Conservation (phyloP, 352 stramenopile genomes). For the Pythium sp. region DNA sequence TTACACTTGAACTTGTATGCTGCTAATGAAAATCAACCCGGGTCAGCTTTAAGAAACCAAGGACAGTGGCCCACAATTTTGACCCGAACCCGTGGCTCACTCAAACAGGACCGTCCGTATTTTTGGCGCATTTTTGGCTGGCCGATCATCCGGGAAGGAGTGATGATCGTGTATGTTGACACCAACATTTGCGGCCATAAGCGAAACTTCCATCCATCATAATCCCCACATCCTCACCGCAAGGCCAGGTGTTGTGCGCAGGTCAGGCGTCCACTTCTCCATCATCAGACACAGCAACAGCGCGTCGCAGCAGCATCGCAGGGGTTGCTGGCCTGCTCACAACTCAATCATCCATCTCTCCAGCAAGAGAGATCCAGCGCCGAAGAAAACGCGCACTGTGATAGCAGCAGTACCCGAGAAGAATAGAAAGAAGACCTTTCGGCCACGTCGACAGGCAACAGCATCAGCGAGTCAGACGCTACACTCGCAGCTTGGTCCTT, state of each 20-base stretch:
- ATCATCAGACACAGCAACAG: background rate
- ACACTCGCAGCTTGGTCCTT: background rate
- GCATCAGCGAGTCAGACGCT: background rate
- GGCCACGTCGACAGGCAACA: background rate
- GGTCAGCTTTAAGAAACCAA: background rate
- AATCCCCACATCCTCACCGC: background rate
- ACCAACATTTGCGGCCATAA: constrained; percentile 1
- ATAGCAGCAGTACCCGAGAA: background rate
- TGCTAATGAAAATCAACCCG: background rate
- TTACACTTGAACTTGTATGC: background rate
- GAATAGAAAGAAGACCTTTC: constrained; percentile 1
- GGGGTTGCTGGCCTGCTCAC: background rate
- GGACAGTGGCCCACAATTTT: background rate
- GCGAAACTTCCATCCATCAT: constrained; percentile 2
- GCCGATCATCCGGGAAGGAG: background rate
- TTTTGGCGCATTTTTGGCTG: background rate
- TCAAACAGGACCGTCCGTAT: constrained; percentile 2
- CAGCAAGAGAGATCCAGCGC: background rate
- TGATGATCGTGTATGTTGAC: constrained; percentile 11
- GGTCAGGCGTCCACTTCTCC: background rate
- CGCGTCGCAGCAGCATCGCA: background rate
- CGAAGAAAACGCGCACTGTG: background rate
- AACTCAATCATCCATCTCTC: background rate
- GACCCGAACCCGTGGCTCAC: background rate
- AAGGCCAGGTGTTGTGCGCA: background rate